phyloP scores from a whole-genome alignment of 306 rosid genomes.

The Prunus mira region DNA sequence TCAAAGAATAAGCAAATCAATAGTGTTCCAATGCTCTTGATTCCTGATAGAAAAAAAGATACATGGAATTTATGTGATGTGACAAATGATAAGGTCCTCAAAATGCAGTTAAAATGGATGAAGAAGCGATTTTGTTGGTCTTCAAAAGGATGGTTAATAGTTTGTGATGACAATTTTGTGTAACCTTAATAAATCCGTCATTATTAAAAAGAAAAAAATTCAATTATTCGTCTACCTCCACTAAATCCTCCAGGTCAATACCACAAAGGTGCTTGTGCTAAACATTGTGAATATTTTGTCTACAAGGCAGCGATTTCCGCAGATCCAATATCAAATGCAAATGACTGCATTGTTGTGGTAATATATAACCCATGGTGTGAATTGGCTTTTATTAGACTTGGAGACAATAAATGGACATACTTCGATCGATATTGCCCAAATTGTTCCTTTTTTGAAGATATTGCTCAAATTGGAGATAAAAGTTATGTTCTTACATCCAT shows the following conservation, averaged over 20 bases:
- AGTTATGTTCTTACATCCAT: neutral
- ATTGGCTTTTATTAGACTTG: neutral
- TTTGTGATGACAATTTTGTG: neutral
- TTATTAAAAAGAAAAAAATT: neutral
- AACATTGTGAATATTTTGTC: neutral
- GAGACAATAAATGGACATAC: neutral
- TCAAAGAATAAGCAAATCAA: neutral
- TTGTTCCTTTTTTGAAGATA: neutral
- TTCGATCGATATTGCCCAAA: neutral
- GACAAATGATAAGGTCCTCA: neutral
- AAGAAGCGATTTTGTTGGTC: neutral
- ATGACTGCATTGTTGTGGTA: neutral
- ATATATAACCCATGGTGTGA: neutral
- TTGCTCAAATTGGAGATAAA: neutral
- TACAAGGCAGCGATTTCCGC: neutral
- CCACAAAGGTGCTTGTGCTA: neutral
- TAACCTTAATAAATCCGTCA: neutral
- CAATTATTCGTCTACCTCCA: neutral
- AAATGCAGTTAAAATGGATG: neutral
- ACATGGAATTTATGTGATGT: neutral
- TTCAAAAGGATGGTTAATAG: neutral
- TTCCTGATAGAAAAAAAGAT: neutral
- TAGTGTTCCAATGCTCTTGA: neutral
- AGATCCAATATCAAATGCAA: neutral
- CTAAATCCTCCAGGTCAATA: neutral